A percentile compares a stretch with the other conserved stretches of the same genome.
phyloP scores from a whole-genome alignment of 192 early-diverging fungal genomes.

The Podila clonocystis region DNA sequence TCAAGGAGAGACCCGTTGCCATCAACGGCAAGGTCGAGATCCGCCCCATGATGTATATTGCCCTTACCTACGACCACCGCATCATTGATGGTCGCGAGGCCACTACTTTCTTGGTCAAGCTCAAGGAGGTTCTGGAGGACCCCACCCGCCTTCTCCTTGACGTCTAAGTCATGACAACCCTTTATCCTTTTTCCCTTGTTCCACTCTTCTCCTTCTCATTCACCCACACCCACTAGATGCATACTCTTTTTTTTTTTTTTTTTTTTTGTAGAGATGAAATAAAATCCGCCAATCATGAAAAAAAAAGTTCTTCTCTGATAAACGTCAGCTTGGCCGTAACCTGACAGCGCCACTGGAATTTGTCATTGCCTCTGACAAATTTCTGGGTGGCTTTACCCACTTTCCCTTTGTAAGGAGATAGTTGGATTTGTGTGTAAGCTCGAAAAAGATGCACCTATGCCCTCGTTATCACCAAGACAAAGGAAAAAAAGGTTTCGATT shows the following conservation, averaged over 20 bases:
- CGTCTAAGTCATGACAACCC: conserved; percentile 63
- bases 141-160: conserved; percentile 91
- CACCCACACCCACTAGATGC: conserved; percentile 1
- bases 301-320: too few relatives aligned
- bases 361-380: too few relatives aligned
- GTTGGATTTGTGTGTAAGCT: too few relatives aligned
- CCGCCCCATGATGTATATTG: conserved; percentile 97
- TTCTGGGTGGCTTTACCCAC: too few relatives aligned
- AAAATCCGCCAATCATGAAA: too few relatives aligned
- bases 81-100: conserved; percentile 98
- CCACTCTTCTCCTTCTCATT: neutral
- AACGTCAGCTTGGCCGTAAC: too few relatives aligned
- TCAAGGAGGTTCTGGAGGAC: conserved; percentile 98
- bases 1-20: conserved; percentile 89
- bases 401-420: too few relatives aligned
- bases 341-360: too few relatives aligned
- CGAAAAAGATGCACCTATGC: too few relatives aligned
- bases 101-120: conserved; percentile 95
- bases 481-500: neutral
- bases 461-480: neutral
- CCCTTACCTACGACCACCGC: conserved; percentile 98
- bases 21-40: conserved; percentile 93
- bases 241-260: neutral
- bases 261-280: neutral
- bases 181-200: conserved; percentile 5